A percentile compares a stretch with the other conserved stretches of the same genome.
Conservation (phyloP, 345 rosid species). For the Nasturtium officinale region DNA sequence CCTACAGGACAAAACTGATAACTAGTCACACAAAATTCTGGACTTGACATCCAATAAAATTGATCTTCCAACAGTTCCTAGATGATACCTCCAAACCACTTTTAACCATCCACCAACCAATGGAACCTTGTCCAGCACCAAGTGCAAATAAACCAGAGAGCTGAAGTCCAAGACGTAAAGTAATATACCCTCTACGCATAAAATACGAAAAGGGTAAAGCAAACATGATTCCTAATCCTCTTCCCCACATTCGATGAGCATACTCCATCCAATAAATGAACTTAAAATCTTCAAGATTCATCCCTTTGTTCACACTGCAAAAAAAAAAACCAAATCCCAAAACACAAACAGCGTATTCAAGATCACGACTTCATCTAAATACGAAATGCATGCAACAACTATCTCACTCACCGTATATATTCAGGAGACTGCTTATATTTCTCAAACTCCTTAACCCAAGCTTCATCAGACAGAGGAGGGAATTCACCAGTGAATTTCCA, state of each 20-base stretch:
- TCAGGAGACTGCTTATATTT: conserved; percentile 90
- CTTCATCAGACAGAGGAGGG: conserved; percentile 82
- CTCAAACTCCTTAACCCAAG: conserved; percentile 81
- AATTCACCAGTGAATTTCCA: conserved; percentile 88
- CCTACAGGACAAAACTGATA: conserved; percentile 50
- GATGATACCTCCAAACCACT: conserved; percentile 87
- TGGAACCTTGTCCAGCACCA: conserved; percentile 96
- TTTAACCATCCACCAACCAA: conserved; percentile 99
- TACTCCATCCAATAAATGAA: conserved; percentile 99
- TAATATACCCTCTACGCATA: conserved; percentile 84
- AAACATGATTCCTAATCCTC: conserved; percentile 93
- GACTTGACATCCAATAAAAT: background rate
- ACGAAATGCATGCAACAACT: no score
- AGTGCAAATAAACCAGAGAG: conserved; percentile 85
- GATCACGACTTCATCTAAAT: background rate
- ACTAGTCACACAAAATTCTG: conserved; percentile 22
- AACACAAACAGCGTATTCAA: background rate
- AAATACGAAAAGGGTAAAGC: conserved; percentile 96
- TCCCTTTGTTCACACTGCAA: conserved; percentile 85
- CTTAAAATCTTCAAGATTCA: conserved; percentile 89
- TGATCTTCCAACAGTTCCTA: background rate
- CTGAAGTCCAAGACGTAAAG: conserved; percentile 71
- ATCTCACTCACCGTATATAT: conserved; percentile 64
- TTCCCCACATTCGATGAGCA: conserved; percentile 98
- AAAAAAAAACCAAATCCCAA: conserved; percentile 4